phyloP scores from a whole-genome alignment of 2,329 filamentous ascomycete species.

The Pseudocercospora fijiensis region DNA sequence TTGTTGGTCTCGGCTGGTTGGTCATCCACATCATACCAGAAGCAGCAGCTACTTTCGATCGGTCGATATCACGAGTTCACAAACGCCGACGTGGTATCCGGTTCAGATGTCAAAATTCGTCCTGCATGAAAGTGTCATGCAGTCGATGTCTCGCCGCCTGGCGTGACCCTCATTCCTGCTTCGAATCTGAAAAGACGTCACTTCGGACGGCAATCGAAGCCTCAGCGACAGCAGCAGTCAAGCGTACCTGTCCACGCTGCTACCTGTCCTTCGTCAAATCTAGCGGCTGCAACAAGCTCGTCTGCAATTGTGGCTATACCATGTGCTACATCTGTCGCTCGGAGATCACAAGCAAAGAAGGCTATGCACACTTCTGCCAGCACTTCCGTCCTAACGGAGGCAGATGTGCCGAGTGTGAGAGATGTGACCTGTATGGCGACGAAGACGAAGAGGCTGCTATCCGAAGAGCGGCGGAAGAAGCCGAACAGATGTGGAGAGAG shows the following conservation, averaged over 20 bases:
- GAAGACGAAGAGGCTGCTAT: constrained; percentile 50
- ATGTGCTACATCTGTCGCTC: constrained; percentile 95
- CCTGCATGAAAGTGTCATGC: constrained; percentile 72
- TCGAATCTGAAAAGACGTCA: constrained; percentile 77
- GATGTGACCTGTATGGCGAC: constrained; percentile 51
- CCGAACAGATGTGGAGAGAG: constrained; percentile 50
- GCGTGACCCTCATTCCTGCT: constrained; percentile 85
- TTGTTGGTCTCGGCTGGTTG: constrained; percentile 19
- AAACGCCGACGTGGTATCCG: constrained; percentile 70
- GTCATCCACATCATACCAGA: constrained; percentile 19
- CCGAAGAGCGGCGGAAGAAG: constrained; percentile 42
- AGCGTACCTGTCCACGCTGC: constrained; percentile 90
- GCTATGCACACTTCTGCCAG: constrained; percentile 93
- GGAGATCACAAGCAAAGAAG: constrained; percentile 59
- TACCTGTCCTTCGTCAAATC: constrained; percentile 90
- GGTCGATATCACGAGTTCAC: constrained; percentile 60
- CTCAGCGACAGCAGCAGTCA: constrained; percentile 89
- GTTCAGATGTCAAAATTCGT: constrained; percentile 71
- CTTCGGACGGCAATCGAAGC: constrained; percentile 87
- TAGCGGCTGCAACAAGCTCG: constrained; percentile 93
- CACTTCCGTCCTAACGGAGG: constrained; percentile 84
- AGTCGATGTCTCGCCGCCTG: constrained; percentile 78
- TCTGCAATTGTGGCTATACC: constrained; percentile 90
- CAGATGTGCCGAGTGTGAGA: constrained; percentile 72
- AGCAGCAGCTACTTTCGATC: constrained; percentile 25